These are phyloP conservation scores for Aspergillus asperescens DNA, from an alignment of 495 filamentous ascomycete species.

Conservation along the genomic window DNA sequence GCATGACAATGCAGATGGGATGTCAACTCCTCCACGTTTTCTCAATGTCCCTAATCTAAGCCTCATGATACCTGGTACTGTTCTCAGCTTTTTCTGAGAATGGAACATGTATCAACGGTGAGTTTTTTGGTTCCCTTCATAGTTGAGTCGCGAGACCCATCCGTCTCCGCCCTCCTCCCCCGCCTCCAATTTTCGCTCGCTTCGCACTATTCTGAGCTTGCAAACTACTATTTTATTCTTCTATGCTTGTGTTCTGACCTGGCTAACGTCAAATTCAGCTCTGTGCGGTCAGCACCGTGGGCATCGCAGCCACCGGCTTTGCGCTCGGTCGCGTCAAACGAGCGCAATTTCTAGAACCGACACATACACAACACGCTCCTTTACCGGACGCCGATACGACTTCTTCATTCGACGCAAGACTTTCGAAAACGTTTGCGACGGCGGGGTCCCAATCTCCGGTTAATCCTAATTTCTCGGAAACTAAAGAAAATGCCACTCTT, in stretches of 20 bases:
- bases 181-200: neutral
- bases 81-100: conserved; percentile 32
- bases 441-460: conserved; percentile 12
- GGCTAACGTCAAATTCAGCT: conserved; percentile 40
- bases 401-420: conserved; percentile 24
- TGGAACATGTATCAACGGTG: conserved; percentile 49
- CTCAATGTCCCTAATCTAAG: conserved; percentile 36
- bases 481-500: conserved; percentile 8
- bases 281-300: conserved; percentile 66
- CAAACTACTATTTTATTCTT: neutral
- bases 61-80: conserved; percentile 35
- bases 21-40: conserved; percentile 29
- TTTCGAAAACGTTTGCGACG: conserved; percentile 21
- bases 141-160: neutral
- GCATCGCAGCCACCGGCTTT: conserved; percentile 59
- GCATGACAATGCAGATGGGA: conserved; percentile 36
- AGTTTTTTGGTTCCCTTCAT: conserved; percentile 17
- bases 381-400: conserved; percentile 15
- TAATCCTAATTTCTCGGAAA: conserved; percentile 6
- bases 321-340: conserved; percentile 56
- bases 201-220: neutral
- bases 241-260: neutral
- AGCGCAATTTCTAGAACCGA: conserved; percentile 27
- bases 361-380: conserved; percentile 21
- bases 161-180: neutral